These are phyloP conservation scores for Parasitella parasitica DNA, from an alignment of 371 early-diverging fungal species.

Conservation along the genomic window DNA sequence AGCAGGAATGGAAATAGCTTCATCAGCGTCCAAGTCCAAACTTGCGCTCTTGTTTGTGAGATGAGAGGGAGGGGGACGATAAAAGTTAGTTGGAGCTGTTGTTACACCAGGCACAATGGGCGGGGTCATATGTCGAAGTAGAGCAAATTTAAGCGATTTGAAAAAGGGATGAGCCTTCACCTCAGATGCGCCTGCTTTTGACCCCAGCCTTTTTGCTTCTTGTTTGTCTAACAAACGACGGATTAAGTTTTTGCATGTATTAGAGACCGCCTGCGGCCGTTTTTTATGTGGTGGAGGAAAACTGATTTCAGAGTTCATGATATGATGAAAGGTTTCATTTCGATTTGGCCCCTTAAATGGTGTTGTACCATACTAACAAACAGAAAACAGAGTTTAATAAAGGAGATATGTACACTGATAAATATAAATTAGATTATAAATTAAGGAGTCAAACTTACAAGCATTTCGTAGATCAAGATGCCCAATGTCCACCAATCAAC, in stretches of 20 bases:
- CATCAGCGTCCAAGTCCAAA: constrained; percentile 53
- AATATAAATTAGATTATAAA: background rate
- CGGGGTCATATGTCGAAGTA: constrained; percentile 77
- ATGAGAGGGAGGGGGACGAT: constrained; percentile 40
- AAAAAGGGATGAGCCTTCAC: constrained; percentile 94
- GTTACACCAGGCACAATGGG: constrained; percentile 78
- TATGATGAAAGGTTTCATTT: constrained; percentile 80
- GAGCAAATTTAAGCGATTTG: constrained; percentile 86
- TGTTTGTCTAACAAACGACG: constrained; percentile 78
- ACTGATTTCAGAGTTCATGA: constrained; percentile 69
- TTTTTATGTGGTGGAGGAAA: constrained; percentile 53
- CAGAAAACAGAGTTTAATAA: constrained; percentile 4
- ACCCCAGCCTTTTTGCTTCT: constrained; percentile 79
- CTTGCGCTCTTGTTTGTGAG: constrained; percentile 49
- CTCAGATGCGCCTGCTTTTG: constrained; percentile 86
- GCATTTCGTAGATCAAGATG: constrained; percentile 96
- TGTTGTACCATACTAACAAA: constrained; percentile 71
- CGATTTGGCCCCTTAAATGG: constrained; percentile 90
- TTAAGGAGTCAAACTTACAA: constrained; percentile 51
- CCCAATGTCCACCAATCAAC: constrained; percentile 99
- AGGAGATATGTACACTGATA: background rate
- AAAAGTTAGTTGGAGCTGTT: background rate
- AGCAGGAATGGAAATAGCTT: constrained; percentile 6
- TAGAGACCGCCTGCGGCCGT: constrained; percentile 35
- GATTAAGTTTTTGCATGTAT: constrained; percentile 69